Base-by-base conservation (phyloP, 2,329 filamentous ascomycete species). In the Colletotrichum destructivum region DNA sequence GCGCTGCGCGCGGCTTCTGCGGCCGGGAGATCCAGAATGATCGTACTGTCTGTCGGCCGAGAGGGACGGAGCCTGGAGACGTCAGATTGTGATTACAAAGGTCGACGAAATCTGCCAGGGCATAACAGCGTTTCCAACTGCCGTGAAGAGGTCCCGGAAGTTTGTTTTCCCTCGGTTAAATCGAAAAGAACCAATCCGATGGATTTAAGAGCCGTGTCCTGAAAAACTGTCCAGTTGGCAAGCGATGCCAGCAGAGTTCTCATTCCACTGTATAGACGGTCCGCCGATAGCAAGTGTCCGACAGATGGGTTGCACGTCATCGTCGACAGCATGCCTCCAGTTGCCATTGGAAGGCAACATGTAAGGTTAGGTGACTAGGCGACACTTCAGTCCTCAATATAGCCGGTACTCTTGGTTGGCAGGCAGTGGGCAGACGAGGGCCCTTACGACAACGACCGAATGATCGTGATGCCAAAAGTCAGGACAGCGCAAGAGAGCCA, bases 31-130 rank as follows among this genome's bases (percentile, higher is more conserved):
- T 18, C 7, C 7, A 4, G 8, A 65, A 52, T 5, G 49, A 18
- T 23, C 38, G 59, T 31, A 62, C 23, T n/a, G 15, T 51, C 31
- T n/a, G 15, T 51, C 31, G 59, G 59, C 59, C 44, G 46, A 16
- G 46, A 51, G 46, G 8, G 15, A 8, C 18, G 16, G 60, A 35
- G 31, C 8, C 46, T 8, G 15, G 21, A 38, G 35, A 31, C 8
- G 23, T 31, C n/a, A 38, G 21, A 15, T 4, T 44, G 44, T 21
- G 44, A 51, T 66, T 57, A 40, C 59, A 31, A 23, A 35, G 13
- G 15, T 46, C 11, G 5, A 21, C 40, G 31, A 42, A 6, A 23
- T 26, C 23, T 38, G 31, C 18, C 18, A 44, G 9, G 7, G 66
- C 52, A 21, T 12, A 9, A 15, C 21, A 8, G n/a, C 35, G 18